A percentile compares a stretch with the other conserved stretches of the same genome.
Conservation (phyloP, 495 filamentous ascomycete species). For the Echria macrotheca region DNA sequence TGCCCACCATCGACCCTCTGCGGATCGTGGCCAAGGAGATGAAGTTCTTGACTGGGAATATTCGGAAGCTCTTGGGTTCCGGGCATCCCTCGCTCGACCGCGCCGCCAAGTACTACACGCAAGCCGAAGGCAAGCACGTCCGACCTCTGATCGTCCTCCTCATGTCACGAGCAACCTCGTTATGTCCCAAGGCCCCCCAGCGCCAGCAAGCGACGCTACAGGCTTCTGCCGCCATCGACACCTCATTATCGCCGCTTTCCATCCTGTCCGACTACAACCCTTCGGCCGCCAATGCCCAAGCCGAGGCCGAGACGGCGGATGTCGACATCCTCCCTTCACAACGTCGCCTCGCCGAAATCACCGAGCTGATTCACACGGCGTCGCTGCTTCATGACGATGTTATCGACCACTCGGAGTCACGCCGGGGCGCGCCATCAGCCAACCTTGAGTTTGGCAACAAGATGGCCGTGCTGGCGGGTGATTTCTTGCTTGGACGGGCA, state of each 20-base stretch:
- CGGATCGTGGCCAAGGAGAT: constrained; percentile 88
- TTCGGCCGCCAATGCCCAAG: constrained; percentile 37
- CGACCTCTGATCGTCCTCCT: constrained; percentile 89
- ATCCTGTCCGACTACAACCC: constrained; percentile 85
- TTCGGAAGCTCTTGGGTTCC: constrained; percentile 79
- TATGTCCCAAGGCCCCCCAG: constrained; percentile 60
- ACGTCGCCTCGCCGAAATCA: constrained; percentile 88
- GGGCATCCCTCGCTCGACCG: constrained; percentile 91
- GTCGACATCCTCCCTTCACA: constrained; percentile 88
- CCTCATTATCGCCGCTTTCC: constrained; percentile 65
- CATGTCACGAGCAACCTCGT: constrained; percentile 87
- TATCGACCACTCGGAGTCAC: constrained; percentile 81
- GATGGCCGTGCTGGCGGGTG: constrained; percentile 94
- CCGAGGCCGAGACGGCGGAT: constrained; percentile 48
- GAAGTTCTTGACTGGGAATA: constrained; percentile 87
- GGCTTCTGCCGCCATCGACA: constrained; percentile 55
- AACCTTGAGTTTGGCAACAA: constrained; percentile 96
- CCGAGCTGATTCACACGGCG: constrained; percentile 93
- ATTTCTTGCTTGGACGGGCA: constrained; percentile 87
- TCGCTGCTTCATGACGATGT: constrained; percentile 97
- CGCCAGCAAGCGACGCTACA: constrained; percentile 30
- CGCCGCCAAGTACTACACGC: constrained; percentile 97
- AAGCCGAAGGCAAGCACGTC: constrained; percentile 92
- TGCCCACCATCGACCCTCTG: constrained; percentile 63
- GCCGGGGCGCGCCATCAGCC: constrained; percentile 77